A percentile compares a stretch with the other conserved stretches of the same genome.
phyloP scores from a whole-genome alignment of 129 eudicot genomes.

The Ambrosia trifida region DNA sequence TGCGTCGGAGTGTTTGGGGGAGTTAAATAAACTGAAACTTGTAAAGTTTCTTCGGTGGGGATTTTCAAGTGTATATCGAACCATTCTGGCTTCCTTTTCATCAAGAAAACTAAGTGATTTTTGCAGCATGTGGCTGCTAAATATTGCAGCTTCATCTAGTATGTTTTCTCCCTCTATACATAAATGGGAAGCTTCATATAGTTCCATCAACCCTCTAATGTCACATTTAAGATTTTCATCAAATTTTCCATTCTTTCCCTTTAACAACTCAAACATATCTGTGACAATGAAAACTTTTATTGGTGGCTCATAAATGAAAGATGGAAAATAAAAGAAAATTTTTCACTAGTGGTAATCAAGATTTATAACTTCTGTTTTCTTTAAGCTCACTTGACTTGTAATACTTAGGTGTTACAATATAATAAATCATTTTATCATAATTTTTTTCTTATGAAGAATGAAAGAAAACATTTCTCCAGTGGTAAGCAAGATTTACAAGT shows the following conservation, averaged over 20 bases:
- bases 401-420: too few relatives aligned
- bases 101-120: slow-evolving; percentile 15
- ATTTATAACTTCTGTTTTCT: too few relatives aligned
- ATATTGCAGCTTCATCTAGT: slow-evolving; percentile 38
- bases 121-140: slow-evolving; percentile 26
- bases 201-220: slow-evolving; percentile 38
- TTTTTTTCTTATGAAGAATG: too few relatives aligned
- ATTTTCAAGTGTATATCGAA: slow-evolving; percentile 28
- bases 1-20: slow-evolving; percentile 9
- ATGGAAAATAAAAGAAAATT: too few relatives aligned
- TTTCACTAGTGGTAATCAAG: too few relatives aligned
- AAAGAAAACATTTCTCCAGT: too few relatives aligned
- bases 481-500: too few relatives aligned
- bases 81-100: slow-evolving; percentile 20
- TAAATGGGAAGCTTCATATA: slow-evolving; percentile 48
- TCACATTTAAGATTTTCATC: slow-evolving; percentile 6
- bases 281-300: not conserved
- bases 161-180: slow-evolving; percentile 40
- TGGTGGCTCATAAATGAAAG: too few relatives aligned
- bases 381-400: too few relatives aligned
- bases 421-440: too few relatives aligned
- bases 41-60: slow-evolving; percentile 43
- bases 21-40: slow-evolving; percentile 3
- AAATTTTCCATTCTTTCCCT: slow-evolving; percentile 23
- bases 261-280: slow-evolving; percentile 39